Base-by-base conservation (phyloP, 352 stramenopile genomes). In the Phytophthora tentaculata region DNA sequence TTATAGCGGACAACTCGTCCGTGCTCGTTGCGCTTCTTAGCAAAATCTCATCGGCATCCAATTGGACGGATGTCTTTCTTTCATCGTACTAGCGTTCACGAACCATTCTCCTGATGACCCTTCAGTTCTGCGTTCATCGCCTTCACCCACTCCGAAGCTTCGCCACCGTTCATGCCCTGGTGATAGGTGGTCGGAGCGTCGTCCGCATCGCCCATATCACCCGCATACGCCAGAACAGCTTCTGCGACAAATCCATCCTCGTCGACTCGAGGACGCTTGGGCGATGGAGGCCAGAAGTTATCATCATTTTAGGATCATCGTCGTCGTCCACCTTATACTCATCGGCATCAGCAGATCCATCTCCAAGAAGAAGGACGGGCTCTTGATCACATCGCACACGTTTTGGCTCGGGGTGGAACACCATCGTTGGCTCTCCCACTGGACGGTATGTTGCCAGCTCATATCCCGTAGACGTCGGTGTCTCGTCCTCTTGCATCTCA, bases 91-190 rank as follows among this genome's bases (percentile, higher is more conserved):
- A 58, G 17, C 19, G 45, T 58, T 29, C 44, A 62, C 22, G 53
- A 54, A 0, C 35, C 53, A 37, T 62, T 69, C 16, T 51, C 32
- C 3, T 4, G 22, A 12, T 69, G 53, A 0, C 45, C 44, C 20
- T 55, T 53, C 8, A 69, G 13, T 35, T 69, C 61, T 1, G 53
- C 13, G 16, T 58, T 56, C 28, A 61, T 56, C n/a, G 60, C 51
- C 32, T 67, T 52, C 5, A 51, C 13, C 51, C 51, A 51, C 10
- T 62, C 48, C 22, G 22, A 13, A 4, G 50, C 23, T 0, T 69
- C 43, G n/a, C 60, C 14, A n/a, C 60, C 61, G 0, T 50, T 0
- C 17, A 73, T 58, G 0, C 47, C 66, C 26, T 73, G 53, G 13
- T 45, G 35, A 28, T 67, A 72, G 8, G 52, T 53, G 0, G 44